These are phyloP conservation scores for Geotrichum candidum DNA, from an alignment of 1,139 yeast genomes.

Conservation along the genomic window DNA sequence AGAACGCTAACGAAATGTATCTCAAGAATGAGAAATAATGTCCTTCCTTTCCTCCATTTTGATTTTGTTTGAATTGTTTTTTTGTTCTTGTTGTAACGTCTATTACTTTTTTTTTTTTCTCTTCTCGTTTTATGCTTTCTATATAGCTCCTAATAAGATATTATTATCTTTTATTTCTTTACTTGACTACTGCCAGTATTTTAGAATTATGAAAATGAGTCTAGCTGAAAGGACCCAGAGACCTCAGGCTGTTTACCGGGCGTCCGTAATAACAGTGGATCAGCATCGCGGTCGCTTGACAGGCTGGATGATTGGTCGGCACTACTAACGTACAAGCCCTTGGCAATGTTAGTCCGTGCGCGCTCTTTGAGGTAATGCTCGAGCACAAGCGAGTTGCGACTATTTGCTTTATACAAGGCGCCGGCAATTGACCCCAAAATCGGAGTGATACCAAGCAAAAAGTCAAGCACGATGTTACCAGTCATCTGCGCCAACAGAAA, in stretches of 20 bases:
- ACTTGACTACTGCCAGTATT: not conserved
- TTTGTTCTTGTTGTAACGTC: not conserved
- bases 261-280: not conserved
- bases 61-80: not conserved
- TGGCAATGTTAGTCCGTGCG: conserved; percentile 11
- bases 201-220: not conserved
- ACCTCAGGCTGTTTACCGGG: not conserved
- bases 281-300: not conserved
- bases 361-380: conserved; percentile 34
- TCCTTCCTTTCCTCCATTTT: not conserved
- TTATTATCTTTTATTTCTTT: not conserved
- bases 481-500: conserved; percentile 48
- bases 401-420: conserved; percentile 67
- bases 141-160: not conserved
- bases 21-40: conserved; percentile 13
- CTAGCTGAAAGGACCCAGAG: not conserved
- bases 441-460: conserved; percentile 65
- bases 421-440: conserved; percentile 64
- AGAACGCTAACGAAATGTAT: conserved; percentile 16
- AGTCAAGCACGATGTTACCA: conserved; percentile 58
- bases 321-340: conserved; percentile 4
- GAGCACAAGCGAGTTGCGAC: conserved; percentile 60
- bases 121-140: not conserved
- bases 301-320: not conserved
- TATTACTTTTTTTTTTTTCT: not conserved